These are phyloP conservation scores for Boechera retrofracta DNA, from an alignment of 345 rosid genomes.

Conservation along the genomic window DNA sequence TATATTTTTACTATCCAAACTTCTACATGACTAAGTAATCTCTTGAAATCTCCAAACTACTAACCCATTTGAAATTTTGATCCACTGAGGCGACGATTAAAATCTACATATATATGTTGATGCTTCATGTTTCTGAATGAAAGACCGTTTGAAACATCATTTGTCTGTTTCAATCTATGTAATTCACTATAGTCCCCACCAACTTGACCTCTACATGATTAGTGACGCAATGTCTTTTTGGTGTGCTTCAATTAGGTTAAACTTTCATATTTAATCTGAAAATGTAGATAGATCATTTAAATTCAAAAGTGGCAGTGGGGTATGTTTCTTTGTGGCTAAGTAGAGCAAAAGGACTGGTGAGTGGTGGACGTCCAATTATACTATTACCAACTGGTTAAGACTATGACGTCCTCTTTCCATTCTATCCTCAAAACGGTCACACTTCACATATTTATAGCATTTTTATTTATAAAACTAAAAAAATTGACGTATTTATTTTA, in stretches of 20 bases:
- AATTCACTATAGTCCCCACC: constrained; percentile 12
- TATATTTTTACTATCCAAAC: neutral
- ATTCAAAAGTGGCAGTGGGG: constrained; percentile 15
- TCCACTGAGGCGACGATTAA: no score
- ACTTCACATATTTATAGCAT: neutral
- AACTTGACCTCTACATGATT: constrained; percentile 26
- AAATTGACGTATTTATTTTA: constrained; percentile 7
- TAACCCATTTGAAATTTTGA: neutral
- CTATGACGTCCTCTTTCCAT: constrained; percentile 18
- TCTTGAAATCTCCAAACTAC: neutral
- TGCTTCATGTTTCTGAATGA: neutral
- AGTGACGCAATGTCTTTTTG: constrained; percentile 34
- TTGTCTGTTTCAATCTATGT: neutral
- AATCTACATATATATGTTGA: neutral
- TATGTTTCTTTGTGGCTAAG: constrained; percentile 40
- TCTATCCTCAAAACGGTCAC: constrained; percentile 18
- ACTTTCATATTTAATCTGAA: constrained; percentile 5
- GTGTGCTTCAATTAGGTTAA: constrained; percentile 32
- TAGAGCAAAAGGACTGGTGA: constrained; percentile 33
- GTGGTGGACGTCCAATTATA: neutral
- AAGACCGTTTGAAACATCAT: neutral
- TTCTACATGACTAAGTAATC: neutral
- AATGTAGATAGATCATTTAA: neutral
- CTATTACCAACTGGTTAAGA: neutral
- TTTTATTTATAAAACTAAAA: neutral